phyloP scores from a whole-genome alignment of 83 land plant genomes.

The Diphasiastrum complanatum region DNA sequence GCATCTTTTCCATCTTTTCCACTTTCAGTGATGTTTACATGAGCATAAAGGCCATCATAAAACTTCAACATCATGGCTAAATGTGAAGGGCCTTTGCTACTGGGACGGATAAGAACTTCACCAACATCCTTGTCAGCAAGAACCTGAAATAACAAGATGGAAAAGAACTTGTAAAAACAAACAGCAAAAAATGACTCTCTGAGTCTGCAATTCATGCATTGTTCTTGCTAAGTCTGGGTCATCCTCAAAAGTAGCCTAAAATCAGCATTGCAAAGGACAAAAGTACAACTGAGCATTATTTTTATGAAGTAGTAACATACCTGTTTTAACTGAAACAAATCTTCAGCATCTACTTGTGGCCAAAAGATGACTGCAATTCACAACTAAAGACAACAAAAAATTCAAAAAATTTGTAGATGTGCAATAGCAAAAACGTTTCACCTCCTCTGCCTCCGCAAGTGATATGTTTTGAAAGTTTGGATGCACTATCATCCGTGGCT shows the following conservation, averaged over 20 bases:
- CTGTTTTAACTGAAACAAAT: too few relatives aligned
- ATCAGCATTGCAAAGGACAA: too few relatives aligned
- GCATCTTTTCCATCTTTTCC: conserved; percentile 84
- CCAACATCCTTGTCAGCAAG: conserved; percentile 83
- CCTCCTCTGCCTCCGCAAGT: conserved; percentile 76
- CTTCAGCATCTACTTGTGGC: background rate
- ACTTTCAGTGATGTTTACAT: conserved; percentile 80
- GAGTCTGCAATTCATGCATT: too few relatives aligned
- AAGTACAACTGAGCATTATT: background rate
- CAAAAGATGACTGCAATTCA: background rate
- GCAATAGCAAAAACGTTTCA: conserved; percentile 9
- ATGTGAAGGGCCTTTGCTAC: conserved; percentile 72
- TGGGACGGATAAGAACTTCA: conserved; percentile 78
- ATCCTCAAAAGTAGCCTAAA: too few relatives aligned
- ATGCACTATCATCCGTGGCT: conserved; percentile 95
- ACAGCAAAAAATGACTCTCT: too few relatives aligned
- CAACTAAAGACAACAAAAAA: background rate
- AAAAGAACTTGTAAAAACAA: background rate
- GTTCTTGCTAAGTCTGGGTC: too few relatives aligned
- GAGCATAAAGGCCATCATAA: conserved; percentile 72
- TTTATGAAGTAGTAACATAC: background rate
- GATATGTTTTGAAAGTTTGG: conserved; percentile 85
- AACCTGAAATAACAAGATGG: conserved; percentile 33
- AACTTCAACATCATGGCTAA: conserved; percentile 78
- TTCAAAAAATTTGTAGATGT: background rate